Evolutionary conservation across 768 basidiomycete genomes (phyloP).

Genomic region (Boletus coccyginus): DNA sequence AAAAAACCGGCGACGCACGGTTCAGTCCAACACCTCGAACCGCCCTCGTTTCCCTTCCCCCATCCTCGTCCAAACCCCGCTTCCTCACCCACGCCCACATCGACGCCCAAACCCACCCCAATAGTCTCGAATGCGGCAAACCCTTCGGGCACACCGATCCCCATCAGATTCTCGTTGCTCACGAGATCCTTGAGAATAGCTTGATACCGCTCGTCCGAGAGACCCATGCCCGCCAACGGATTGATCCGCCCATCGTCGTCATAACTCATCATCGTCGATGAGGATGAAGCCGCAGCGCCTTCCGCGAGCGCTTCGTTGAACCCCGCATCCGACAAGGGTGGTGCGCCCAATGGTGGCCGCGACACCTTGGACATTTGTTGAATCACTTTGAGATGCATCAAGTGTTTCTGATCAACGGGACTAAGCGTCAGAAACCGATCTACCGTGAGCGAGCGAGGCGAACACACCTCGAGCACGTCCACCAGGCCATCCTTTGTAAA

Average conservation of each 20-base stretch:
- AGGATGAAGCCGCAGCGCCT: slow-evolving; percentile 26
- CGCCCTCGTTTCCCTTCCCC: slow-evolving; percentile 53
- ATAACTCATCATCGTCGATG: slow-evolving; percentile 30
- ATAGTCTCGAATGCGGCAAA: slow-evolving; percentile 20
- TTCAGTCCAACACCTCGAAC: slow-evolving; percentile 59
- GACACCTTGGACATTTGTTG: slow-evolving; percentile 71
- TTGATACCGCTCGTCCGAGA: slow-evolving; percentile 86
- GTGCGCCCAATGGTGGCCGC: slow-evolving; percentile 59
- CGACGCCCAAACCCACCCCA: slow-evolving; percentile 9
- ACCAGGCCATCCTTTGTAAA: slow-evolving; percentile 93
- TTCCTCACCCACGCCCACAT: slow-evolving; percentile 33
- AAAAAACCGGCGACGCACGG: not conserved
- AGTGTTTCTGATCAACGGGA: slow-evolving; percentile 59
- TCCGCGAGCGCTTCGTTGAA: slow-evolving; percentile 57
- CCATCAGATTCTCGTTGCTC: slow-evolving; percentile 57
- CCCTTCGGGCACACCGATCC: slow-evolving; percentile 34
- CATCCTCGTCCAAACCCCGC: slow-evolving; percentile 36
- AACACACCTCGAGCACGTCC: slow-evolving; percentile 82
- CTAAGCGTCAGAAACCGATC: not conserved
- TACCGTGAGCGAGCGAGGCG: not conserved
- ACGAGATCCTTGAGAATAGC: slow-evolving; percentile 74
- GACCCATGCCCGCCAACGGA: slow-evolving; percentile 83
- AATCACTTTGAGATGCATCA: slow-evolving; percentile 83
- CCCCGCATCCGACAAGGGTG: slow-evolving; percentile 50
- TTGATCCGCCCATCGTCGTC: slow-evolving; percentile 60